phyloP scores from a whole-genome alignment of 2,329 filamentous ascomycete genomes.

The Ophiognomonia clavigignenti-juglandacearum region DNA sequence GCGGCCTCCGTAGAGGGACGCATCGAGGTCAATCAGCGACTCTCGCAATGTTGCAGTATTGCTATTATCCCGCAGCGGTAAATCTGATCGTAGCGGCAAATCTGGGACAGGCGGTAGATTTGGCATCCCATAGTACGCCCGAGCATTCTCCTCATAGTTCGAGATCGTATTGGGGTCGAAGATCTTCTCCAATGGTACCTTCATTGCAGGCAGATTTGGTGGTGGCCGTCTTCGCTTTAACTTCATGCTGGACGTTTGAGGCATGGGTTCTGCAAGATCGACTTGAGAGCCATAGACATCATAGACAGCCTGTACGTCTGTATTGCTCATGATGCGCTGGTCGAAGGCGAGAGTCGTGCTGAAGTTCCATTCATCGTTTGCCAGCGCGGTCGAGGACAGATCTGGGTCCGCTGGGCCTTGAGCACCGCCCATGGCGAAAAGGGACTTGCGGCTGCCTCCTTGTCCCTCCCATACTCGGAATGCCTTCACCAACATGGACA shows the following conservation, averaged over 20 bases:
- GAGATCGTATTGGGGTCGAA: slow-evolving; percentile 63
- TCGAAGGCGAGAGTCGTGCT: slow-evolving; percentile 63
- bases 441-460: slow-evolving; percentile 64
- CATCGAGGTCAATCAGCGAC: slow-evolving; percentile 61
- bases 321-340: slow-evolving; percentile 47
- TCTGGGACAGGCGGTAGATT: slow-evolving; percentile 45
- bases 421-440: slow-evolving; percentile 57
- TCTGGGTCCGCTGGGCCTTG: slow-evolving; percentile 43
- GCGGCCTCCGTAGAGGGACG: slow-evolving; percentile 50
- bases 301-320: slow-evolving; percentile 53
- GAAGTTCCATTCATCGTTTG: slow-evolving; percentile 63
- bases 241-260: slow-evolving; percentile 30
- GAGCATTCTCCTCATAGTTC: slow-evolving; percentile 60
- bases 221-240: slow-evolving; percentile 51
- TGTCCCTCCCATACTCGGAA: slow-evolving; percentile 73
- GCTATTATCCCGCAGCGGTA: slow-evolving; percentile 55
- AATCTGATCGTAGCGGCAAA: slow-evolving; percentile 55
- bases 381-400: slow-evolving; percentile 37
- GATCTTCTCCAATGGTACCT: slow-evolving; percentile 57
- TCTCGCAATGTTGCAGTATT: slow-evolving; percentile 50
- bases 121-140: slow-evolving; percentile 51
- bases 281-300: slow-evolving; percentile 53
- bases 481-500: slow-evolving; percentile 63
- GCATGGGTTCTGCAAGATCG: slow-evolving; percentile 35
- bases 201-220: slow-evolving; percentile 53